Evolutionary conservation across 805 yeast species (phyloP), one percentile per base, ranked within the genome.

Genomic region (Candida coquimbonensis): DNA sequence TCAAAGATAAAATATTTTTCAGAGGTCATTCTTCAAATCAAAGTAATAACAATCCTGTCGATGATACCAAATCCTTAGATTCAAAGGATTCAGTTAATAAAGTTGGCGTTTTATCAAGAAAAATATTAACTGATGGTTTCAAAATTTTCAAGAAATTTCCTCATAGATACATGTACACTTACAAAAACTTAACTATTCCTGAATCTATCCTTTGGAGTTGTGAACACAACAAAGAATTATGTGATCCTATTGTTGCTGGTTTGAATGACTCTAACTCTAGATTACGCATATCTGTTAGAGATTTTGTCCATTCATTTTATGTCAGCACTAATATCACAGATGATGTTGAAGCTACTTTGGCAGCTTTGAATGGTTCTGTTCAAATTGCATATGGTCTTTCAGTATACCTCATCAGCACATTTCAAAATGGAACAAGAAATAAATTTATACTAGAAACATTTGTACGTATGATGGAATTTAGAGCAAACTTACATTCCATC

Each of bases 371-470:
- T 19, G 72, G 72, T n/a, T 57, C 69, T 21, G 63, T 65, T 6
- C 54, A 67, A 17, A 57, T 74, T 7, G 56, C 70, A 3, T 67
- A 67, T 35, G 51, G 65, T 5, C 52, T 74, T 32, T 61, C 75
- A 0, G 62, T 63, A n/a, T 60, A 61, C 5, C 49, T 69, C 12
- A 54, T 65, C 32, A 66, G 60, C 45, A 47, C 53, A 31, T 58
- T 56, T 33, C 48, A 66, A 6, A 53, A 59, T 13, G 65, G 57
- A 32, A 36, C 53, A 42, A 56, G 63, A 49, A 50, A 63, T 49
- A 70, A 69, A 16, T 59, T 62, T 31, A 44, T 69, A 6, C 50
- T 75, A 43, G 70, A 65, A 42, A 61, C 72, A 25, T 53, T 73
- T 31, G 65, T 67, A 7, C 62, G 65, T 37, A 65, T 68, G 41